Evolutionary conservation across 2,329 filamentous ascomycete species (phyloP).

Genomic region (Hypoxylon rubiginosum): DNA sequence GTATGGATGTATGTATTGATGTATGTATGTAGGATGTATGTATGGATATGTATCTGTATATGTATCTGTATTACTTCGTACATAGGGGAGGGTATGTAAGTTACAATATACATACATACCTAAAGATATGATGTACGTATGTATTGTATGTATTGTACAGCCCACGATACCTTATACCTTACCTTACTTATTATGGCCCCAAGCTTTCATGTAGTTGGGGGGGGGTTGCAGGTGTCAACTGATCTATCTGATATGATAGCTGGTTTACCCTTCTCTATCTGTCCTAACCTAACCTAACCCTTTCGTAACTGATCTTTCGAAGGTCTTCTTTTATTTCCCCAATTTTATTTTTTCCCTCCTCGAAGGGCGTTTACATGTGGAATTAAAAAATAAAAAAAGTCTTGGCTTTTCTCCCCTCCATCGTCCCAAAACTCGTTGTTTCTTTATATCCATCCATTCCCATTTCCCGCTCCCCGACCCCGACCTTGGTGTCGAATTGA

Average conservation of each 20-base stretch:
- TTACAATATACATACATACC: too few species aligned
- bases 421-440: conserved; percentile 37
- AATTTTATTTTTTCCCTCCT: conserved; percentile 41
- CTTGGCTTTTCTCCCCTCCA: conserved; percentile 43
- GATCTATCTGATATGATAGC: conserved; percentile 5
- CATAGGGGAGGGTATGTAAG: background rate
- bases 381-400: conserved; percentile 37
- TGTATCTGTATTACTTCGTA: background rate
- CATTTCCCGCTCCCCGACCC: conserved; percentile 35
- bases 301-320: background rate
- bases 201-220: conserved; percentile 10
- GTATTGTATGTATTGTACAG: conserved; percentile 13
- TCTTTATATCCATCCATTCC: conserved; percentile 48
- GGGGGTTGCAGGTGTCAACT: conserved; percentile 8
- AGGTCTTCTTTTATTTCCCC: conserved; percentile 29
- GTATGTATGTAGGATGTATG: too few species aligned
- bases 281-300: background rate
- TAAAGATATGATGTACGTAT: background rate
- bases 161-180: conserved; percentile 14
- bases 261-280: background rate
- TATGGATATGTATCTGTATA: background rate
- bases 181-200: background rate
- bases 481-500: conserved; percentile 44
- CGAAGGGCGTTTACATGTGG: background rate
- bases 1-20: too few species aligned